Conservation (phyloP, 2,329 filamentous ascomycete species). For the Beauveria scarabaeidicola region DNA sequence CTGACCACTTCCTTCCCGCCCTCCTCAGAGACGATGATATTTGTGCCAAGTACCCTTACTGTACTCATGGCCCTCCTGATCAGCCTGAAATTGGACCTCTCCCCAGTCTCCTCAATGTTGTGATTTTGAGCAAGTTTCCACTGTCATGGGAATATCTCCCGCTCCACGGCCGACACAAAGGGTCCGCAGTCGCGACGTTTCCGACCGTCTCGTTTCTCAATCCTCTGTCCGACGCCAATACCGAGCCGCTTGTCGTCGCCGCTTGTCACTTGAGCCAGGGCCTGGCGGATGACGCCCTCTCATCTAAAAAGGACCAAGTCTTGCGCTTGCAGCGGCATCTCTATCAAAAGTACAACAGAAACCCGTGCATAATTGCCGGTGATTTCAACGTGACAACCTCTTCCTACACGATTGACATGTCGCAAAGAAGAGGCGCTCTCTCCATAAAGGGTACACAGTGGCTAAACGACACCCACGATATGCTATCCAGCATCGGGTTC, state of each 20-base stretch:
- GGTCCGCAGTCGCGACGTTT: constrained; percentile 42
- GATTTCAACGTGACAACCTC: constrained; percentile 60
- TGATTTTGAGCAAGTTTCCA: constrained; percentile 47
- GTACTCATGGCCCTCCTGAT: constrained; percentile 47
- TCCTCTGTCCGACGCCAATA: constrained; percentile 31
- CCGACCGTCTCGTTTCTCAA: constrained; percentile 17
- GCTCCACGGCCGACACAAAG: constrained; percentile 49
- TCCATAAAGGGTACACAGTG: constrained; percentile 36
- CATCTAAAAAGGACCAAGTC: constrained; percentile 48
- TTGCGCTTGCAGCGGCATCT: constrained; percentile 41
- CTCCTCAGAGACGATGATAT: constrained; percentile 41
- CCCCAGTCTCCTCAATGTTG: constrained; percentile 50
- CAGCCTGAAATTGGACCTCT: constrained; percentile 45
- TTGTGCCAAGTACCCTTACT: constrained; percentile 41
- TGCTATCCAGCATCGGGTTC: constrained; percentile 37
- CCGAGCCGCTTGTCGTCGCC: constrained; percentile 34
- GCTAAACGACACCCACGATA: constrained; percentile 37
- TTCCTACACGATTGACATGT: constrained; percentile 42
- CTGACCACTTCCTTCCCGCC: constrained; percentile 51
- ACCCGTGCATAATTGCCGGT: constrained; percentile 50
- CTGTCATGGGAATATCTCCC: constrained; percentile 49
- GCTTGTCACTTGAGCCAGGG: constrained; percentile 55
- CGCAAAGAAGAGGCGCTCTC: constrained; percentile 44
- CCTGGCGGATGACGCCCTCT: constrained; percentile 48
- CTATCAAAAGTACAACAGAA: constrained; percentile 27